These are phyloP conservation scores for Saccharum hybrid DNA, from an alignment of 202 grass and related monocot species.

Conservation along the genomic window DNA sequence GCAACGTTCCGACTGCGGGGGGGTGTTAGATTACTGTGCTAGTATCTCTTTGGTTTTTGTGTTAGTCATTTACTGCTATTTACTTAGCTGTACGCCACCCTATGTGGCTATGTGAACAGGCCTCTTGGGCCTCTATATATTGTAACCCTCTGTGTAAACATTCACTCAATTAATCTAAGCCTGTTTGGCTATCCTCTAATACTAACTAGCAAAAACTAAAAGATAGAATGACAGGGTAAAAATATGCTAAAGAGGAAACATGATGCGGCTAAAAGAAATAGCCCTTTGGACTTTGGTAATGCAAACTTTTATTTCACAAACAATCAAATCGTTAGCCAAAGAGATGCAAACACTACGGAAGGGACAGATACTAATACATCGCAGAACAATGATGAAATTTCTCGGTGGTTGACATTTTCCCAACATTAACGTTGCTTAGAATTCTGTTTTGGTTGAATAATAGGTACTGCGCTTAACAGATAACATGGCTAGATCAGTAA, in stretches of 20 bases:
- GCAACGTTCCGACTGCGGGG: no score
- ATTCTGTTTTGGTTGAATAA: conserved; percentile 12
- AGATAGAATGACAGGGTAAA: not conserved
- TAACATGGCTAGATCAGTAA: conserved; percentile 29
- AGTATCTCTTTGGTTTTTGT: no score
- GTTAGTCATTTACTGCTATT: no score
- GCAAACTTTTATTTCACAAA: conserved; percentile 37
- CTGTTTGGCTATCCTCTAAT: no score
- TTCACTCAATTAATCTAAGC: no score
- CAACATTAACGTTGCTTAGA: not conserved
- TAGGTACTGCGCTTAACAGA: not conserved
- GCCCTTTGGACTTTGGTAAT: not conserved
- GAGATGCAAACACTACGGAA: not conserved
- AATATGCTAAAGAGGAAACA: not conserved
- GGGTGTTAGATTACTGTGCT: no score
- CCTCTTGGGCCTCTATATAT: no score
- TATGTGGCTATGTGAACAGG: no score
- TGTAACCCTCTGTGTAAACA: no score
- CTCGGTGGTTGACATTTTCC: not conserved
- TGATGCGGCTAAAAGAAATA: not conserved
- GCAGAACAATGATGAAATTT: not conserved
- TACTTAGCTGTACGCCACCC: no score
- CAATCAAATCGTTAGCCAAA: conserved; percentile 6
- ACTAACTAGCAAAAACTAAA: not conserved
- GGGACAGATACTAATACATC: not conserved